Conservation (phyloP, 2,329 filamentous ascomycete species). For the Paramyrothecium sp. region DNA sequence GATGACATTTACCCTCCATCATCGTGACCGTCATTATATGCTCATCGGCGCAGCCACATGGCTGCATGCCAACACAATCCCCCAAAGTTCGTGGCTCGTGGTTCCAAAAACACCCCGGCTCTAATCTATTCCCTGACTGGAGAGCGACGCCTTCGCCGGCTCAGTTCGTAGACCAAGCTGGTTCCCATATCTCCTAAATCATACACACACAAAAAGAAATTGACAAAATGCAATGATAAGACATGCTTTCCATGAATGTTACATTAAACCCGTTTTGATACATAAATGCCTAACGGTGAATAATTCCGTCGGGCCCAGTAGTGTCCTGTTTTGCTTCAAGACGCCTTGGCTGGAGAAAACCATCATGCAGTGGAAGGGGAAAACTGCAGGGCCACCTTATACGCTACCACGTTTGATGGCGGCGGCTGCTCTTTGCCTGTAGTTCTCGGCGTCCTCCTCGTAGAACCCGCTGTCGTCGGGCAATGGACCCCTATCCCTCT, state of each 20-base stretch:
- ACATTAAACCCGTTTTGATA: not conserved
- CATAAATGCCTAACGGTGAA: not conserved
- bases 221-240: not conserved
- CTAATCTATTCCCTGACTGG: not conserved
- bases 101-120: not conserved
- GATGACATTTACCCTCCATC: not conserved
- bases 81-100: not conserved
- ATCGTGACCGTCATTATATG: not conserved
- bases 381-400: not conserved
- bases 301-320: too few relatives aligned
- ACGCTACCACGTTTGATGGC: slow-evolving; percentile 5
- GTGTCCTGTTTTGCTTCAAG: too few relatives aligned
- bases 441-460: not conserved
- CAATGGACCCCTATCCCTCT: not conserved
- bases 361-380: too few relatives aligned
- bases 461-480: not conserved
- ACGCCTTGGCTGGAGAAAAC: too few relatives aligned
- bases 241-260: not conserved
- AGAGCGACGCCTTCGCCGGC: not conserved
- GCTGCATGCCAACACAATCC: too few relatives aligned
- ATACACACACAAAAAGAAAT: too few relatives aligned
- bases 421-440: not conserved
- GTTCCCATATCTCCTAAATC: not conserved
- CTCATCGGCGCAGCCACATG: not conserved
- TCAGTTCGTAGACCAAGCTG: not conserved